Evolutionary conservation across 352 stramenopile genomes (phyloP).

Genomic region (Globisporangium yorkense): DNA sequence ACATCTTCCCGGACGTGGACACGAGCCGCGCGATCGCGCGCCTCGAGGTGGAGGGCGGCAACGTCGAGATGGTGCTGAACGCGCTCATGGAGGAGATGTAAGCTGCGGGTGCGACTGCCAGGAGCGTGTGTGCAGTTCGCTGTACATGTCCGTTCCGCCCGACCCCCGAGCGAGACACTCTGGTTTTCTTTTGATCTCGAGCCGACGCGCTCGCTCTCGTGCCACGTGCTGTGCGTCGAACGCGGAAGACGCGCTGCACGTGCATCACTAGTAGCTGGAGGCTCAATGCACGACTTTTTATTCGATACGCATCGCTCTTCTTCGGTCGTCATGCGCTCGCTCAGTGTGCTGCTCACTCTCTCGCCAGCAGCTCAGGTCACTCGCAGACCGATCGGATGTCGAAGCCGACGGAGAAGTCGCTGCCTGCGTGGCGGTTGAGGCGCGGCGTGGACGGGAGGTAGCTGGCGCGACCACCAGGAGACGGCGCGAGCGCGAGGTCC

Average conservation of each 20-base stretch:
- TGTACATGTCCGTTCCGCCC: too few species aligned
- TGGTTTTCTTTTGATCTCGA: too few species aligned
- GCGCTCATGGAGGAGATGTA: conserved; percentile 79
- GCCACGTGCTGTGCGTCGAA: too few species aligned
- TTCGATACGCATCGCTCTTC: too few species aligned
- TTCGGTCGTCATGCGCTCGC: too few species aligned
- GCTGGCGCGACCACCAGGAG: background rate
- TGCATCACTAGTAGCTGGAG: too few species aligned
- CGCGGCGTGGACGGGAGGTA: conserved; percentile 26
- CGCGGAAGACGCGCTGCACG: too few species aligned
- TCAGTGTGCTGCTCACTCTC: too few species aligned
- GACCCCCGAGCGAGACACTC: too few species aligned
- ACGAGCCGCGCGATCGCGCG: conserved; percentile 39
- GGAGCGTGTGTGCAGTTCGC: too few species aligned
- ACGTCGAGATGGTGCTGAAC: conserved; percentile 80
- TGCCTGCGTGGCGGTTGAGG: conserved; percentile 5
- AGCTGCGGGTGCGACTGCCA: background rate
- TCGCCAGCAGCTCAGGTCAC: background rate
- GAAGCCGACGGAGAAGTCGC: conserved; percentile 67
- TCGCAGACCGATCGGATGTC: conserved; percentile 55
- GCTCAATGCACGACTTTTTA: too few species aligned
- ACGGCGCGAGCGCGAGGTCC: conserved; percentile 1
- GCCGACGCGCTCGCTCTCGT: too few species aligned
- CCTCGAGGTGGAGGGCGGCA: conserved; percentile 76
- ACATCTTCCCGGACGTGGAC: conserved; percentile 69